phyloP scores from a whole-genome alignment of 2,329 filamentous ascomycete genomes.

The Venturia effusa region DNA sequence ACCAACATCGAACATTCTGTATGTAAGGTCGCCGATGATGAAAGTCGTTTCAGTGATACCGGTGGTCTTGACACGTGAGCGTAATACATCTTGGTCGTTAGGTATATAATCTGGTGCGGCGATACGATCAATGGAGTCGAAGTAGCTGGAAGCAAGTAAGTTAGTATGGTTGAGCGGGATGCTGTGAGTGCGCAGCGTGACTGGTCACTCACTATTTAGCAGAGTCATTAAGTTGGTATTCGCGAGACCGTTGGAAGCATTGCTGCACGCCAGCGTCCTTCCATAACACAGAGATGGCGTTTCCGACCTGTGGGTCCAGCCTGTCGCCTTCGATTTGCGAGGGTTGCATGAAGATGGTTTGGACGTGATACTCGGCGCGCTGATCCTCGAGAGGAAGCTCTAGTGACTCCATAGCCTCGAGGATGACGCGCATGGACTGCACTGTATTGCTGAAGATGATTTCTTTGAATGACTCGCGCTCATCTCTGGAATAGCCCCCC shows the following conservation, averaged over 20 bases:
- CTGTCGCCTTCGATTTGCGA: slow-evolving; percentile 94
- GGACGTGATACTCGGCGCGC: slow-evolving; percentile 91
- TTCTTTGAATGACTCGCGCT: slow-evolving; percentile 59
- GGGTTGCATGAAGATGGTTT: slow-evolving; percentile 98
- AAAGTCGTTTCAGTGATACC: slow-evolving; percentile 96
- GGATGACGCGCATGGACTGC: slow-evolving; percentile 59
- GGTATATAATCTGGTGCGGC: slow-evolving; percentile 80
- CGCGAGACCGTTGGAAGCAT: slow-evolving; percentile 89
- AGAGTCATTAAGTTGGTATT: slow-evolving; percentile 94
- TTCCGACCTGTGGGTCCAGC: slow-evolving; percentile 86
- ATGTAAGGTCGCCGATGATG: slow-evolving; percentile 87
- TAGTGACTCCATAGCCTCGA: slow-evolving; percentile 58
- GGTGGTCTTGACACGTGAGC: slow-evolving; percentile 94
- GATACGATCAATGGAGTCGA: slow-evolving; percentile 88
- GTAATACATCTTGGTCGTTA: slow-evolving; percentile 88
- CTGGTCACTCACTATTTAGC: slow-evolving; percentile 68
- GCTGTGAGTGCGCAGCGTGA: neutral
- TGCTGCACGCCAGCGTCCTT: slow-evolving; percentile 86
- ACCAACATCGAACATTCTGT: slow-evolving; percentile 96
- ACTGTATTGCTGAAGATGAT: slow-evolving; percentile 65
- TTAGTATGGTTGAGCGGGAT: slow-evolving; percentile 2
- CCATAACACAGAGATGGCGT: slow-evolving; percentile 86
- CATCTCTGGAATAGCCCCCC: slow-evolving; percentile 92
- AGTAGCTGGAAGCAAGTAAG: slow-evolving; percentile 55
- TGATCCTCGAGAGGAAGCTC: slow-evolving; percentile 80